Evolutionary conservation across 2,329 filamentous ascomycete genomes (phyloP).

Genomic region (Zasmidium angulare): DNA sequence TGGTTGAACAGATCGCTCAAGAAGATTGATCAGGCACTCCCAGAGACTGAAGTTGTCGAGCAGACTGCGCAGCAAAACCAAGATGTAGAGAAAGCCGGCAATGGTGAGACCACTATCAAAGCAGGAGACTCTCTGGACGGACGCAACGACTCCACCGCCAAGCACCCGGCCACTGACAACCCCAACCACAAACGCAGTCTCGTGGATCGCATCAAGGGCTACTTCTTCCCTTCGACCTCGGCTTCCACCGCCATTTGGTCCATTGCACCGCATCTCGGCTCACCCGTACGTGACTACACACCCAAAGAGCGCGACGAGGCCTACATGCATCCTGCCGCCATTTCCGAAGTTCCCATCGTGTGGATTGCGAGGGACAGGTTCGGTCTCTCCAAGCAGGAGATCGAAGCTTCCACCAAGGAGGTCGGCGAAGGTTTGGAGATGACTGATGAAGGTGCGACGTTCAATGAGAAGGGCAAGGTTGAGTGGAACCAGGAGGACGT

Average conservation of each 20-base stretch:
- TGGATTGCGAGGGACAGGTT: conserved; percentile 47
- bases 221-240: conserved; percentile 23
- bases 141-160: conserved; percentile 5
- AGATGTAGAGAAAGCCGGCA: conserved; percentile 22
- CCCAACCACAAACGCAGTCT: conserved; percentile 8
- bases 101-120: conserved; percentile 18
- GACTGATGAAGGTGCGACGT: conserved; percentile 46
- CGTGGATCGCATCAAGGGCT: conserved; percentile 22
- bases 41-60: conserved; percentile 20
- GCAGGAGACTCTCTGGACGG: conserved; percentile 6
- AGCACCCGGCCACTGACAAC: conserved; percentile 11
- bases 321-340: conserved; percentile 47
- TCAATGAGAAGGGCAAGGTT: conserved; percentile 47
- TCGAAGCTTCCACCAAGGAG: conserved; percentile 34
- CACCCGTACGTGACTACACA: conserved; percentile 30
- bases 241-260: conserved; percentile 31
- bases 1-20: conserved; percentile 34
- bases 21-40: conserved; percentile 34
- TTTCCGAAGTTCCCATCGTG: conserved; percentile 40
- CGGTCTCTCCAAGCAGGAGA: conserved; percentile 43
- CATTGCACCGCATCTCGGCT: conserved; percentile 34
- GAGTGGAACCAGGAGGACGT: conserved; percentile 42
- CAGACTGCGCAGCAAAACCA: conserved; percentile 26
- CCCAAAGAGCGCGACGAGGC: conserved; percentile 39
- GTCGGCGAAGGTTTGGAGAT: conserved; percentile 34